Conservation (phyloP, 345 rosid species). For the Camelina laxa region DNA sequence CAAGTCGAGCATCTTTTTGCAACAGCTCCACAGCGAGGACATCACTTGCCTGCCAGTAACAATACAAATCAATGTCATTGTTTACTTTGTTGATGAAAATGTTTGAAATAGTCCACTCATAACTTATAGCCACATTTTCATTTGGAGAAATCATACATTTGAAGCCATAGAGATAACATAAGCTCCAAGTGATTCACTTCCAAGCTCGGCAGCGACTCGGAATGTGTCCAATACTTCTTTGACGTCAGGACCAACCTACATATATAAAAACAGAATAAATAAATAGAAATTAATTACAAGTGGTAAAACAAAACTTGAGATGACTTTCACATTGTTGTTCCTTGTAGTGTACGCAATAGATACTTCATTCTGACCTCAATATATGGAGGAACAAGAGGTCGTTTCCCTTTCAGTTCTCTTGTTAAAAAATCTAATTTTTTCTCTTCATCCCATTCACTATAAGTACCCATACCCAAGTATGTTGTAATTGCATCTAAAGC, state of each 20-base stretch:
- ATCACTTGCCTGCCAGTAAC: slow-evolving; percentile 77
- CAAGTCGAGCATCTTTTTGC: slow-evolving; percentile 91
- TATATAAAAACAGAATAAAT: background rate
- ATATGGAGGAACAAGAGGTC: slow-evolving; percentile 83
- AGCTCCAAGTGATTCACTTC: slow-evolving; percentile 95
- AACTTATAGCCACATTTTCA: slow-evolving; percentile 21
- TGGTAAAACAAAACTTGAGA: background rate
- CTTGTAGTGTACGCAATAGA: background rate
- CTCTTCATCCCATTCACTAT: slow-evolving; percentile 96
- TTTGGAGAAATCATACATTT: slow-evolving; percentile 57
- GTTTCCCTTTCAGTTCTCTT: slow-evolving; percentile 87
- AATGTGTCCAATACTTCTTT: slow-evolving; percentile 90
- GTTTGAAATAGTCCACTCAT: background rate
- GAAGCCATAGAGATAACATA: slow-evolving; percentile 99
- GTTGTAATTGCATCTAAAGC: slow-evolving; percentile 80
- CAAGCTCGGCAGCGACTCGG: slow-evolving; percentile 92
- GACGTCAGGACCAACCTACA: slow-evolving; percentile 77
- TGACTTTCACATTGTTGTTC: background rate
- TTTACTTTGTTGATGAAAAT: background rate
- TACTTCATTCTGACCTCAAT: slow-evolving; percentile 62
- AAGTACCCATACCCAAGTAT: slow-evolving; percentile 93
- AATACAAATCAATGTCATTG: slow-evolving; percentile 33
- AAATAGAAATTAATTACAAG: background rate
- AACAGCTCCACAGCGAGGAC: slow-evolving; percentile 96
- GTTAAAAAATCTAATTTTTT: slow-evolving; percentile 83